Conservation (phyloP, 441 rosid species). For the Pelargonium myrrhifolium region DNA sequence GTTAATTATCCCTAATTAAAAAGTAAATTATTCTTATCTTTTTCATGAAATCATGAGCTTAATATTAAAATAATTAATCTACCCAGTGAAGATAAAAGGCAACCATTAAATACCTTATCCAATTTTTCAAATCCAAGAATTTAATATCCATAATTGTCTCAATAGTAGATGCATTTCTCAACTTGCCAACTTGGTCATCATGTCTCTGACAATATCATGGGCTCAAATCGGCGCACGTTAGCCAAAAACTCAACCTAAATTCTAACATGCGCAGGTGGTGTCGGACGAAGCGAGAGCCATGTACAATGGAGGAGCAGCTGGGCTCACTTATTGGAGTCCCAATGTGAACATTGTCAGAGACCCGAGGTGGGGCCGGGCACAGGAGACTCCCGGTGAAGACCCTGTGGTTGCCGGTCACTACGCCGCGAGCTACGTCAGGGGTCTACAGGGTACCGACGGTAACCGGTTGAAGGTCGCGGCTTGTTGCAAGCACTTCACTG, state of each 20-base stretch:
- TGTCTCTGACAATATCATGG: background rate
- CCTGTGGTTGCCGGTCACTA: constrained; percentile 70
- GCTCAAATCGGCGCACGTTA: background rate
- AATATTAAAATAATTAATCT: too few species aligned
- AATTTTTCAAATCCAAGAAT: too few species aligned
- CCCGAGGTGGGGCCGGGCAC: constrained; percentile 97
- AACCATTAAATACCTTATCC: too few species aligned
- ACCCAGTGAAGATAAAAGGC: too few species aligned
- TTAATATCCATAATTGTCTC: too few species aligned
- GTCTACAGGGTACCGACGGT: constrained; percentile 52
- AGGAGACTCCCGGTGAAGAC: constrained; percentile 96
- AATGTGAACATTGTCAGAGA: constrained; percentile 84
- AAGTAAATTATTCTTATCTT: too few species aligned
- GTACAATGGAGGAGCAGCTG: constrained; percentile 84
- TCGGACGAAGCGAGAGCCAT: constrained; percentile 95
- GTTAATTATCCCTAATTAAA: too few species aligned
- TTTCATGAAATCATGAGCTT: too few species aligned
- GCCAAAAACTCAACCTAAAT: too few species aligned
- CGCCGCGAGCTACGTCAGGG: constrained; percentile 76
- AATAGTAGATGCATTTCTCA: too few species aligned
- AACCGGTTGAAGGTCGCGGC: constrained; percentile 71
- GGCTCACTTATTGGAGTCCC: constrained; percentile 94
- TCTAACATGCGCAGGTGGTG: constrained; percentile 52
- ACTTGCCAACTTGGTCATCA: too few species aligned
- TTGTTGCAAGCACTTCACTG: constrained; percentile 87